Evolutionary conservation across 805 yeast genomes (phyloP).

Genomic region (Candida takata): DNA sequence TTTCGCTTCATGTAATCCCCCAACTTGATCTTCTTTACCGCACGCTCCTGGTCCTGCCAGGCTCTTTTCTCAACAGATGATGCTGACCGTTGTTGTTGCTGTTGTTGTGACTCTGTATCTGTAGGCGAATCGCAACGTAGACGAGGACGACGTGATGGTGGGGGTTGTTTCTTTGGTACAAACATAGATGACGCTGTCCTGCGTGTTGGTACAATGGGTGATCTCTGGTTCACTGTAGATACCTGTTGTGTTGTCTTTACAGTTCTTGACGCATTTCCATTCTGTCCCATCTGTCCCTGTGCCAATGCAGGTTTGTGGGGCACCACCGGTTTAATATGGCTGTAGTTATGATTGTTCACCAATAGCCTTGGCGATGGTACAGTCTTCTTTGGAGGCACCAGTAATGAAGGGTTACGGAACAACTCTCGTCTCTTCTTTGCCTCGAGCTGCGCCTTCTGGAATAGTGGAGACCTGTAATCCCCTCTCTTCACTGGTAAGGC

Average conservation of each 20-base stretch:
- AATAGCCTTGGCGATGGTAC: too few species aligned
- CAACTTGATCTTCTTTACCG: conserved; percentile 6
- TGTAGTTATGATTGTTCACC: too few species aligned
- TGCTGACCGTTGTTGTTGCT: not conserved
- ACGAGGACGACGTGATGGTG: too few species aligned
- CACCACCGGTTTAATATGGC: too few species aligned
- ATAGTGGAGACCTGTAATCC: conserved; percentile 18
- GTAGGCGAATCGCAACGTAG: too few species aligned
- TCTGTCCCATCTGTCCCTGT: too few species aligned
- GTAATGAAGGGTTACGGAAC: conserved; percentile 16
- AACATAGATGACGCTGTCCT: not conserved
- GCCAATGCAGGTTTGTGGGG: too few species aligned
- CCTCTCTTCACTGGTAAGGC: not conserved
- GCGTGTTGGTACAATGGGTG: not conserved
- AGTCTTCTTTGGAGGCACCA: conserved; percentile 1
- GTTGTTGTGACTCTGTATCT: too few species aligned
- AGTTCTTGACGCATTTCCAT: too few species aligned
- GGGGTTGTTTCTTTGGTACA: not conserved
- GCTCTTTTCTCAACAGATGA: not conserved
- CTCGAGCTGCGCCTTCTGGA: conserved; percentile 20
- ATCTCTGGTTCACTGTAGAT: too few species aligned
- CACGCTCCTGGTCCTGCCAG: conserved; percentile 1
- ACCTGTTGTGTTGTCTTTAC: too few species aligned
- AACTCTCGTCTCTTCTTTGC: conserved; percentile 12
- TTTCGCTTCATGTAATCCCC: conserved; percentile 6